Percentiles rank a stretch among this genome's conserved stretches.
phyloP scores from a whole-genome alignment of 768 basidiomycete genomes.

The Suillus alpinus region DNA sequence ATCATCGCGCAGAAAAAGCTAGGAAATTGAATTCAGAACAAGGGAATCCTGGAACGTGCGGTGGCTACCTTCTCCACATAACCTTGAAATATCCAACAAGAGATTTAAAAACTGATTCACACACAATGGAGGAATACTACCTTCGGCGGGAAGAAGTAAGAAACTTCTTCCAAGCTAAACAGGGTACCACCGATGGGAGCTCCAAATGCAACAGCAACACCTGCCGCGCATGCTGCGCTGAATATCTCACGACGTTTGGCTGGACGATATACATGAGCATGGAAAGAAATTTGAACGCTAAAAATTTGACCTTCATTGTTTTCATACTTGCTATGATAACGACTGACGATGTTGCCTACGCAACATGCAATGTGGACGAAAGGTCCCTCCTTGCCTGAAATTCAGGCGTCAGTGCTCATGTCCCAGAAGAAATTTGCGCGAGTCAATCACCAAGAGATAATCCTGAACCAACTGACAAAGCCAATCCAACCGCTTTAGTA shows the following conservation, averaged over 20 bases:
- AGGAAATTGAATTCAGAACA: slow-evolving; percentile 33
- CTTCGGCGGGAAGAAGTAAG: slow-evolving; percentile 96
- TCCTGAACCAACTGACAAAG: slow-evolving; percentile 90
- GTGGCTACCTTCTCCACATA: slow-evolving; percentile 88
- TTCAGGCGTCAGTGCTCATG: not conserved
- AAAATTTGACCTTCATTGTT: slow-evolving; percentile 77
- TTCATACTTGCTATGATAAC: slow-evolving; percentile 87
- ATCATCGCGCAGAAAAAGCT: slow-evolving; percentile 99
- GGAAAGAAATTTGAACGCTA: not conserved
- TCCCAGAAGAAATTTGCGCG: slow-evolving; percentile 8
- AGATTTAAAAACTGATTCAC: not conserved
- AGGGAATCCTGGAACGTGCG: slow-evolving; percentile 1
- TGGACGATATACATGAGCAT: slow-evolving; percentile 24
- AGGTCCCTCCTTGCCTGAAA: slow-evolving; percentile 62
- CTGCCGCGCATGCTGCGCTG: slow-evolving; percentile 94
- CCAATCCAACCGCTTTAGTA: slow-evolving; percentile 86
- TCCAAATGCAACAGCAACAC: slow-evolving; percentile 96
- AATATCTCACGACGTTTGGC: slow-evolving; percentile 93
- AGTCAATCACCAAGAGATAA: slow-evolving; percentile 64
- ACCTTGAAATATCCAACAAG: slow-evolving; percentile 40
- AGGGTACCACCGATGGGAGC: slow-evolving; percentile 93
- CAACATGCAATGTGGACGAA: slow-evolving; percentile 94
- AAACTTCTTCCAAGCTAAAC: slow-evolving; percentile 93
- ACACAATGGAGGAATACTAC: slow-evolving; percentile 30
- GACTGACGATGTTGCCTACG: slow-evolving; percentile 88